Evolutionary conservation across 345 rosid genomes (phyloP).

Genomic region (Limnanthes douglasii): DNA sequence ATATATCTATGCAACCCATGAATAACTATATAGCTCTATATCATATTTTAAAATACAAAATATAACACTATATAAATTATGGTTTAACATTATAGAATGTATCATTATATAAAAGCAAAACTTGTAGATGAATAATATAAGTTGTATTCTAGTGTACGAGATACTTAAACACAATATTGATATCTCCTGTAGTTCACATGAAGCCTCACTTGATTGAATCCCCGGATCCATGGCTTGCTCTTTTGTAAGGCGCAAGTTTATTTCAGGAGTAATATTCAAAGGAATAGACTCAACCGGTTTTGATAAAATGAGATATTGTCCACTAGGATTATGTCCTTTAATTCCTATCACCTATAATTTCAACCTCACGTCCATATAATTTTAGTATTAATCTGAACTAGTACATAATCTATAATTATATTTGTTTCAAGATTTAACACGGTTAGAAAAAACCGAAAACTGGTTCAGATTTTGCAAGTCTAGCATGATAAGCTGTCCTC

Average conservation of each 20-base stretch:
- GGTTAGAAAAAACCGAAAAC: conserved; percentile 88
- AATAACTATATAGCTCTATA: no score
- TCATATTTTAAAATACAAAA: no score
- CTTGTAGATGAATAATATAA: no score
- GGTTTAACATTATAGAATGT: no score
- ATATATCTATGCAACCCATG: no score
- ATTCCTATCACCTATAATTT: conserved; percentile 68
- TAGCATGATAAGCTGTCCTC: conserved; percentile 72
- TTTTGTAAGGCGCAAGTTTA: conserved; percentile 46
- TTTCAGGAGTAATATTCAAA: conserved; percentile 19
- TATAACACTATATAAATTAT: no score
- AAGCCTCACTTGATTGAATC: conserved; percentile 16
- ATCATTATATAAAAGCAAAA: no score
- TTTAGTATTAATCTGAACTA: background rate
- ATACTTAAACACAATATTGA: conserved; percentile 42
- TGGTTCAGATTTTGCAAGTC: conserved; percentile 53
- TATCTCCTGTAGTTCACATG: conserved; percentile 19
- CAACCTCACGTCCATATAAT: conserved; percentile 10
- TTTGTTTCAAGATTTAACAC: conserved; percentile 26
- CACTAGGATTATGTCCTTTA: conserved; percentile 90
- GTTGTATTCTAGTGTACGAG: no score
- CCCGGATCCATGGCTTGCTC: conserved; percentile 58
- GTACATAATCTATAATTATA: conserved; percentile 4
- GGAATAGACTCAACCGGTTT: conserved; percentile 59
- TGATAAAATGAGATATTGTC: conserved; percentile 79